Evolutionary conservation across 345 rosid genomes (phyloP), one percentile per base, ranked within the genome.

Genomic region (Citrus mangshanensis): DNA sequence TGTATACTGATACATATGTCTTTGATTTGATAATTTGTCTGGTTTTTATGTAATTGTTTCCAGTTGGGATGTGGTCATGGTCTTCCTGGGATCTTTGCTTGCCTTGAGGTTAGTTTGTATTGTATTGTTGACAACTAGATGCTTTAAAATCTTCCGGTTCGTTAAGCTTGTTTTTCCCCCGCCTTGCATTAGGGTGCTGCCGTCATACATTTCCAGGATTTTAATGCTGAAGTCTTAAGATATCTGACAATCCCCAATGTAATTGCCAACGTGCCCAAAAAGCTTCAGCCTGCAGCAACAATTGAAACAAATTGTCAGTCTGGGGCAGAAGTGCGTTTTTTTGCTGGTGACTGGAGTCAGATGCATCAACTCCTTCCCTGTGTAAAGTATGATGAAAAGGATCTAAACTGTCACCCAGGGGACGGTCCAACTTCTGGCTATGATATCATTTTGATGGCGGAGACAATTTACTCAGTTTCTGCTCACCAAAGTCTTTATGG

Each of bases 21-120:
- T 24, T 9, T 37, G 18, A 35, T 19, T 27, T 9, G 22, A 16
- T 73, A 62, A 24, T 24, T 25, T 34, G 28, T 82, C 34, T 81
- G 84, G 81, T 55, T 63, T 63, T 70, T 51, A 46, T 68, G 7
- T 62, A 22, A 35, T 75, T 80, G 42, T 77, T 85, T 86, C 71
- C 93, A 93, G 98, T 95, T 96, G 85, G 98, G 99, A 85, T 94
- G 99, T 70, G 98, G 98, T 77, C 98, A 91, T 84, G 95, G 93
- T 34, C 95, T 96, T 81, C 98, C 97, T 14, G 98, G 91, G 69
- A 91, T 94, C 77, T 91, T 84, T 82, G 90, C 97, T 8, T 91
- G 86, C 90, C 90, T 91, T 24, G 85, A 94, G 98, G 98, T 92
- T 85, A 82, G 63, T 37, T 73, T 38, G 46, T 54, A 27, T 78